phyloP scores from a whole-genome alignment of 371 early-diverging fungal species.

The Rhizoclosmatium hyalinum region DNA sequence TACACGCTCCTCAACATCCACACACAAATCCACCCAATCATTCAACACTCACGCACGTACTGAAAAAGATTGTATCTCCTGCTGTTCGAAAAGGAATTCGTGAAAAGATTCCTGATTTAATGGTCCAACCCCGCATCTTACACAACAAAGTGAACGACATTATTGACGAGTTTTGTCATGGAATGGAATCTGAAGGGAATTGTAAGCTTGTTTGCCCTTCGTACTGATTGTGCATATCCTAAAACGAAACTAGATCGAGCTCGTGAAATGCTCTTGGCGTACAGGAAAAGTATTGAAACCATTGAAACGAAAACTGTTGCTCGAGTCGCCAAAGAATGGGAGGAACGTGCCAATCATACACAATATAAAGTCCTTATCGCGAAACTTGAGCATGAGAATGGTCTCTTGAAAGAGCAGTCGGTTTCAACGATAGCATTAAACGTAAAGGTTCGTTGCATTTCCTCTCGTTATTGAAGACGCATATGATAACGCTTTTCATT shows the following conservation, averaged over 20 bases:
- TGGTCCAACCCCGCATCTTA: slow-evolving; percentile 40
- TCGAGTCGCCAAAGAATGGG: slow-evolving; percentile 39
- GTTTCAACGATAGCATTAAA: slow-evolving; percentile 29
- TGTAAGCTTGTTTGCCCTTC: slow-evolving; percentile 21
- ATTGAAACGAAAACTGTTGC: slow-evolving; percentile 31
- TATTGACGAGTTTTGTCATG: slow-evolving; percentile 42
- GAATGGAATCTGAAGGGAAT: slow-evolving; percentile 21
- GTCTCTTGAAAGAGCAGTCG: slow-evolving; percentile 38
- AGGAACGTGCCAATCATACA: slow-evolving; percentile 38
- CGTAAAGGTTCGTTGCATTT: slow-evolving; percentile 20
- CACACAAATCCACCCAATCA: slow-evolving; percentile 13
- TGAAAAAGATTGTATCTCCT: slow-evolving; percentile 28
- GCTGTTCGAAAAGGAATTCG: slow-evolving; percentile 25
- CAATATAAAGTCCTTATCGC: slow-evolving; percentile 36
- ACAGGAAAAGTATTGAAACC: slow-evolving; percentile 31
- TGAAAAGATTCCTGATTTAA: slow-evolving; percentile 29
- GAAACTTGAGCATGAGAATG: slow-evolving; percentile 32
- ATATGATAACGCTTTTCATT: background rate
- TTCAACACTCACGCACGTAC: background rate
- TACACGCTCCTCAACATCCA: slow-evolving; percentile 11
- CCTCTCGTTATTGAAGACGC: background rate
- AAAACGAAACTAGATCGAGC: slow-evolving; percentile 14
- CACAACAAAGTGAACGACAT: slow-evolving; percentile 35
- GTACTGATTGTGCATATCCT: background rate
- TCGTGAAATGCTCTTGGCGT: slow-evolving; percentile 39